A percentile compares a stretch with the other conserved stretches of the same genome.
Conservation (phyloP, 2,329 filamentous ascomycete genomes). For the Phialophora macrospora region DNA sequence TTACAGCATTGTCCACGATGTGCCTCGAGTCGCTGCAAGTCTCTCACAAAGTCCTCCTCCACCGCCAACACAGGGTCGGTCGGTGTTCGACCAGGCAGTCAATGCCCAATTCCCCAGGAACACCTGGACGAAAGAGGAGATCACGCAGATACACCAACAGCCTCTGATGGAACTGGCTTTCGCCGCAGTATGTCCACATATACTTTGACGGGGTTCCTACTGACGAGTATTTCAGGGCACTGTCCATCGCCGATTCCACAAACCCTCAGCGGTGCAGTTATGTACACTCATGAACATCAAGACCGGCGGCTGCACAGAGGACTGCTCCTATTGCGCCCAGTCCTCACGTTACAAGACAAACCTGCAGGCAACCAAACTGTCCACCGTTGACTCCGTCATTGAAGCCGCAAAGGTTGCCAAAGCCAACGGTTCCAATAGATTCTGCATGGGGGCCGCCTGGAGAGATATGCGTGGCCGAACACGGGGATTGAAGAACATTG, state of each 20-base stretch:
- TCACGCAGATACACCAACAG: constrained; percentile 78
- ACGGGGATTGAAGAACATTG: constrained; percentile 80
- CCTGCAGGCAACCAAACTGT: constrained; percentile 76
- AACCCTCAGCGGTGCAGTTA: constrained; percentile 82
- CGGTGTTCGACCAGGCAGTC: constrained; percentile 57
- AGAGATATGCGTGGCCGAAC: constrained; percentile 91
- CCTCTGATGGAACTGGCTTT: constrained; percentile 79
- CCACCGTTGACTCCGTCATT: constrained; percentile 77
- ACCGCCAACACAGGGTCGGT: constrained; percentile 28
- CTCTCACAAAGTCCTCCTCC: constrained; percentile 33
- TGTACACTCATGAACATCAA: constrained; percentile 98
- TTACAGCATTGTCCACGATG: constrained; percentile 40
- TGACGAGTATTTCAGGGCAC: constrained; percentile 60
- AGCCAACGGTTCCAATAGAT: constrained; percentile 82
- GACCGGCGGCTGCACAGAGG: constrained; percentile 87
- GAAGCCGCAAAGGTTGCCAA: constrained; percentile 76
- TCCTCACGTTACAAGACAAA: constrained; percentile 80
- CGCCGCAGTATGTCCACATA: constrained; percentile 66
- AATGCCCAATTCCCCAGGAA: constrained; percentile 66
- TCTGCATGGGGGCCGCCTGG: constrained; percentile 96
- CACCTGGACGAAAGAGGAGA: constrained; percentile 81
- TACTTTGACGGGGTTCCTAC: neutral
- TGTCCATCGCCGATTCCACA: constrained; percentile 83
- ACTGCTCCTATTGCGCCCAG: constrained; percentile 92
- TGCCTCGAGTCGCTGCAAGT: constrained; percentile 32